Evolutionary conservation across 2,329 filamentous ascomycete genomes (phyloP), one percentile per base, ranked within the genome.

Genomic region (Cadophora malorum): DNA sequence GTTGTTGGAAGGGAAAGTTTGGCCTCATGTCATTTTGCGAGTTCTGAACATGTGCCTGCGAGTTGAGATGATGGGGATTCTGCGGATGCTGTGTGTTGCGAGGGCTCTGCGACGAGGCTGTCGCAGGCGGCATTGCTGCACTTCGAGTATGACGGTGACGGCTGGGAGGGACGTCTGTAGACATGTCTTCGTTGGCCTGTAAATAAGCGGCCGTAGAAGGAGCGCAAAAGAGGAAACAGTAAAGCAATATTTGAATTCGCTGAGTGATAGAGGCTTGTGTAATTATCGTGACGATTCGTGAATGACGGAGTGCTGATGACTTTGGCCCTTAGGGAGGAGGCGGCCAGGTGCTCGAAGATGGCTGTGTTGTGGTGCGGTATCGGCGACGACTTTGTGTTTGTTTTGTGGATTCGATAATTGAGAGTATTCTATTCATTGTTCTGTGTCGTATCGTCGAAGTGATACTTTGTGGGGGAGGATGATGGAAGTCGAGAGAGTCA

Each of bases 151-250:
- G 76, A 38, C 77, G 74, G 65, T 77, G 74, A 61, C 75, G 72
- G 68, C 72, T 81, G 67, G 80, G 78, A 73, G 79, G 78, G 66
- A 77, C 74, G 75, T 79, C 79, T 59, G 81, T 77, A 75, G 83
- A 82, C 83, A 85, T 85, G 64, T 77, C 77, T 74, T 79, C 80
- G 80, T 71, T 70, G 74, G 71, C 83, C 82, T 80, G 82, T 80
- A 83, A 83, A 84, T 84, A 83, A 76, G 78, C 70, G 73, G 74
- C 71, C 70, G 71, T 71, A 31, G 69, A 72, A 72, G 71, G 64
- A 68, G 41, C 64, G 58, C 56, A 67, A 64, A 52, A 71, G 65
- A 45, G 61, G 47, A 72, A 71, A 64, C 66, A 68, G 41, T 65
- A 66, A 71, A 72, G 53, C 50, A 69, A 67, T 64, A 53, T 62